These are phyloP conservation scores for Periconia digitata DNA, from an alignment of 2,329 filamentous ascomycete species.

Conservation along the genomic window DNA sequence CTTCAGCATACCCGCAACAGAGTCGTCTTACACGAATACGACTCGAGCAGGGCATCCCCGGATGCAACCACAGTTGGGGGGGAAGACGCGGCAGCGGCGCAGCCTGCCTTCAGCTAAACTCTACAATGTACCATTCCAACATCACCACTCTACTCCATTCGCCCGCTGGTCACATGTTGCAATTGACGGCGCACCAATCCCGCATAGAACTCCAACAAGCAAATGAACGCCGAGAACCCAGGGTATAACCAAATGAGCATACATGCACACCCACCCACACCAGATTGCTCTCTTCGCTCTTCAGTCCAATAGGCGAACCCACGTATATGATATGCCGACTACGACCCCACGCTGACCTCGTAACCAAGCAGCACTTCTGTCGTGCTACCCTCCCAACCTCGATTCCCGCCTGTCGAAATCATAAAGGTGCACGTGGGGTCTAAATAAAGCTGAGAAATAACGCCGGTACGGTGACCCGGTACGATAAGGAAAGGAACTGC, in stretches of 20 bases:
- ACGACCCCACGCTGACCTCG: slow-evolving; percentile 66
- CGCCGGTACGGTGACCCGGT: slow-evolving; percentile 84
- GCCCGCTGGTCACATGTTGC: too few species aligned
- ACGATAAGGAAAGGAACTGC: slow-evolving; percentile 95
- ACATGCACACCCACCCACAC: background rate
- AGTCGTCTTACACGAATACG: too few species aligned
- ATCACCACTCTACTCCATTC: too few species aligned
- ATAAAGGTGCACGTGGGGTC: slow-evolving; percentile 89
- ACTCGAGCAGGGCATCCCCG: too few species aligned
- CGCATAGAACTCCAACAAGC: background rate
- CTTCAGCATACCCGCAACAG: too few species aligned
- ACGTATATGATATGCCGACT: slow-evolving; percentile 5
- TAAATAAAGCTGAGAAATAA: slow-evolving; percentile 82
- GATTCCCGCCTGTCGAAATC: slow-evolving; percentile 86
- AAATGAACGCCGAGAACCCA: background rate
- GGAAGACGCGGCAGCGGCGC: background rate
- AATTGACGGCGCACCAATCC: too few species aligned
- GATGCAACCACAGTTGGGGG: too few species aligned
- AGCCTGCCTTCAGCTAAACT: background rate
- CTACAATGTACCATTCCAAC: background rate
- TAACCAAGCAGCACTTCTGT: slow-evolving; percentile 95
- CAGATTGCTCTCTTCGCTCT: background rate
- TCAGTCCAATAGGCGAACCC: background rate
- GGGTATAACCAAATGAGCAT: background rate
- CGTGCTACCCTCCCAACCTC: slow-evolving; percentile 89